These are phyloP conservation scores for Herpotrichia juniperi DNA, from an alignment of 2,329 filamentous ascomycete genomes.

Conservation along the genomic window DNA sequence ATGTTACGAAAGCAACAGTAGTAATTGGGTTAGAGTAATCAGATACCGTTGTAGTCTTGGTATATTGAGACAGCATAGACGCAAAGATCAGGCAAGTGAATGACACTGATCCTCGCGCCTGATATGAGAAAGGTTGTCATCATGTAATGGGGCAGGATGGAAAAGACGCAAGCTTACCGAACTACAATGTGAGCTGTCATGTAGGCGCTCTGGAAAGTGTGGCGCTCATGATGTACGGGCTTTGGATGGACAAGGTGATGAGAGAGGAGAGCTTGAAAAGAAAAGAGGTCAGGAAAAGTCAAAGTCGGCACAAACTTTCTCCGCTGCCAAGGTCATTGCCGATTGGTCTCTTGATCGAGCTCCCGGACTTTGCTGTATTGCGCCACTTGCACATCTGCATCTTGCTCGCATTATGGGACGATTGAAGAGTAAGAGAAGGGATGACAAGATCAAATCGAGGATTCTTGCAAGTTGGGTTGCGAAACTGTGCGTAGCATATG, in stretches of 20 bases:
- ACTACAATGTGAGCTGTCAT: neutral
- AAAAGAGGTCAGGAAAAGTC: neutral
- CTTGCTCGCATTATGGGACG: too few species aligned
- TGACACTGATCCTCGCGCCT: conserved; percentile 28
- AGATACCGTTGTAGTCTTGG: conserved; percentile 49
- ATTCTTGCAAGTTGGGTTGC: too few species aligned
- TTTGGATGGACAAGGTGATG: neutral
- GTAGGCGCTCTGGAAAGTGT: neutral
- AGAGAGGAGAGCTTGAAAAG: neutral
- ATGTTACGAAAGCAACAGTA: neutral
- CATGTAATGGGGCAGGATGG: conserved; percentile 12
- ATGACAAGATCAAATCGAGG: too few species aligned
- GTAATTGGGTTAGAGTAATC: conserved; percentile 6
- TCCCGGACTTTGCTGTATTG: too few species aligned
- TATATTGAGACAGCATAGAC: conserved; percentile 39
- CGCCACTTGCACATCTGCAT: too few species aligned
- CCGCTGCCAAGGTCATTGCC: neutral
- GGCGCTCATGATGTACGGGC: neutral
- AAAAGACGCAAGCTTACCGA: neutral
- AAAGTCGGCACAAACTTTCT: conserved; percentile 1
- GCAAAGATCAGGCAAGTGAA: conserved; percentile 38
- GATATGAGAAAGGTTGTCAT: conserved; percentile 35
- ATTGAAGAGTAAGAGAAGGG: too few species aligned
- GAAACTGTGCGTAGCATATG: too few species aligned
- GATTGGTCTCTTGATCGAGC: conserved; percentile 2